Evolutionary conservation across 139 green algal genomes (phyloP).

Genomic region (Haematococcus lacustris): DNA sequence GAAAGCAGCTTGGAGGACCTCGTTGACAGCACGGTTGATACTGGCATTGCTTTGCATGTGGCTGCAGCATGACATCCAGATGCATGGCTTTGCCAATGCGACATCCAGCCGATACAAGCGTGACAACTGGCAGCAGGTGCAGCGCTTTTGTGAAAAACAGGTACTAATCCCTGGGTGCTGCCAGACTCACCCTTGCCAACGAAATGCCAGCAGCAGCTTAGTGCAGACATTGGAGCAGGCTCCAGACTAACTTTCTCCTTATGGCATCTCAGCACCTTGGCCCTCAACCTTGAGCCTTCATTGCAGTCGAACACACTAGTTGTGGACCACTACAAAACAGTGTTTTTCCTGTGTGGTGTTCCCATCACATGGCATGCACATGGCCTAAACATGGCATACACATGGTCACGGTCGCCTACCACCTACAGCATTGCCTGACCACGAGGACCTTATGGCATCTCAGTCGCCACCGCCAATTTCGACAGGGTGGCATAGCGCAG

Average conservation of each 20-base stretch:
- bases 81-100: conserved; percentile 55
- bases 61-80: conserved; percentile 49
- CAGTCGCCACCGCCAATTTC: too few relatives aligned
- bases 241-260: background rate
- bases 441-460: too few relatives aligned
- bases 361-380: too few relatives aligned
- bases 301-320: background rate
- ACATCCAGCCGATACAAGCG: conserved; percentile 38
- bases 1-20: background rate
- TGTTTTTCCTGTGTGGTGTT: too few relatives aligned
- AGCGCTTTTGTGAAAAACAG: conserved; percentile 22
- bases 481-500: background rate
- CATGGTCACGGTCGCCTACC: too few relatives aligned
- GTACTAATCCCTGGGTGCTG: background rate
- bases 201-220: background rate
- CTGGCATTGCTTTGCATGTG: background rate
- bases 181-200: background rate
- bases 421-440: too few relatives aligned
- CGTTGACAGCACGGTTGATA: background rate
- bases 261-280: too few relatives aligned
- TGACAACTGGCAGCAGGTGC: conserved; percentile 54
- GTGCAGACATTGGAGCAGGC: background rate
- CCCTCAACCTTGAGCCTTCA: background rate
- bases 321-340: background rate
- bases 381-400: too few relatives aligned